Base-by-base conservation (phyloP, 805 yeast species). In the Starmerella powellii region DNA sequence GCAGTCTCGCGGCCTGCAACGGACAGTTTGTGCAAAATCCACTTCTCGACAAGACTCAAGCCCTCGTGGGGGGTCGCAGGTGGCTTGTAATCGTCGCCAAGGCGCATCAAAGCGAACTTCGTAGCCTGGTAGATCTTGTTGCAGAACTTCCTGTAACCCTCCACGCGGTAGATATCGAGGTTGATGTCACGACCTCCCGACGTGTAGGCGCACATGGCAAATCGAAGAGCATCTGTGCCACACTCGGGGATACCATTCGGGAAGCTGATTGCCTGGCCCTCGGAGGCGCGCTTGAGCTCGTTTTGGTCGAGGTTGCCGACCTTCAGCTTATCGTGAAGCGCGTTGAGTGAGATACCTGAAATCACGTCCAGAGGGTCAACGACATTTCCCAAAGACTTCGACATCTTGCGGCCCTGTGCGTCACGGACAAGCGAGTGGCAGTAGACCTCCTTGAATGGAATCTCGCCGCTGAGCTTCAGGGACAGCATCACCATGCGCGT, bases 71-170 rank as follows among this genome's bases (percentile, higher is more conserved):
- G 68, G 56, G 74, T 63, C 45, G 71, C 67, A 41, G 94, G 83
- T 41, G 98, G 97, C 44, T 64, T 61, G 64, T 84, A 91, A 60
- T 78, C 94, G 21, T 74, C 81, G 48, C 97, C 97, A 49, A 91
- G 72, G 63, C 93, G 78, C 77, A 87, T 77, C 65, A 91, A 70
- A 33, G 86, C 97, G 59, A 91, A 91, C 68, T 91, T 91, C 49
- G 97, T 87, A 41, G 98, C 98, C 69, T 91, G 97, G 73, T 85
- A 91, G 56, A 91, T 91, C 77, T 91, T 91, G 78, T 91, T 91
- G 72, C 98, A 86, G 82, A 91, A 91, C 74, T 91, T 91, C 68
- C 98, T 78, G 78, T 91, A 91, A 58, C 97, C 98, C 63, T 91
- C 97, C 53, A 91, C 95, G 68, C 97, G 81, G 62, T 85, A 70